Conservation (phyloP, 1,139 yeast genomes). For the Taiozyma sp. region DNA sequence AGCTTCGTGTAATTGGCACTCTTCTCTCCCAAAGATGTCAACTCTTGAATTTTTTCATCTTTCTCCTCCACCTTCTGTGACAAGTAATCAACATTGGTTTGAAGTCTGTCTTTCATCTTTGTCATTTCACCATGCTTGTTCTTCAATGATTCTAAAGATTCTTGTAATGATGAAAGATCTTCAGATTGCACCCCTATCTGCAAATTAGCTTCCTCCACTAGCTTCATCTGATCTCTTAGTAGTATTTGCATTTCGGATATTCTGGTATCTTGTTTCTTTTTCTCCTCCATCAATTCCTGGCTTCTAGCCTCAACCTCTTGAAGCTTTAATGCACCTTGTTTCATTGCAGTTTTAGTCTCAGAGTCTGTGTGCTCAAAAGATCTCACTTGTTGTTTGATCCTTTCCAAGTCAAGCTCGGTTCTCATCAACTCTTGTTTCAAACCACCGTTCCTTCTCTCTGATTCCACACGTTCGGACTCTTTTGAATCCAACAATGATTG, state of each 20-base stretch:
- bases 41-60: neutral
- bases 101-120: neutral
- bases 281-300: neutral
- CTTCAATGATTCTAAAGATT: neutral
- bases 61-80: neutral
- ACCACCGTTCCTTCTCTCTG: neutral
- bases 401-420: neutral
- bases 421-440: slow-evolving; percentile 1
- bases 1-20: neutral
- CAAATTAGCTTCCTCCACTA: neutral
- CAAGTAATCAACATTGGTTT: neutral
- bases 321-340: neutral
- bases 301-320: neutral
- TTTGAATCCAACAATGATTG: neutral
- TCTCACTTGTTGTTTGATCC: neutral
- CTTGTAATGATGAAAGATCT: neutral
- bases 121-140: neutral
- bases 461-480: neutral
- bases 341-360: neutral
- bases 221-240: neutral
- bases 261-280: neutral
- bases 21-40: neutral
- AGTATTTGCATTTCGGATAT: neutral
- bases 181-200: neutral
- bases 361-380: neutral